A percentile compares a stretch with the other conserved stretches of the same genome.
phyloP scores from a whole-genome alignment of 768 basidiomycete genomes.

The Auriculariales sp. region DNA sequence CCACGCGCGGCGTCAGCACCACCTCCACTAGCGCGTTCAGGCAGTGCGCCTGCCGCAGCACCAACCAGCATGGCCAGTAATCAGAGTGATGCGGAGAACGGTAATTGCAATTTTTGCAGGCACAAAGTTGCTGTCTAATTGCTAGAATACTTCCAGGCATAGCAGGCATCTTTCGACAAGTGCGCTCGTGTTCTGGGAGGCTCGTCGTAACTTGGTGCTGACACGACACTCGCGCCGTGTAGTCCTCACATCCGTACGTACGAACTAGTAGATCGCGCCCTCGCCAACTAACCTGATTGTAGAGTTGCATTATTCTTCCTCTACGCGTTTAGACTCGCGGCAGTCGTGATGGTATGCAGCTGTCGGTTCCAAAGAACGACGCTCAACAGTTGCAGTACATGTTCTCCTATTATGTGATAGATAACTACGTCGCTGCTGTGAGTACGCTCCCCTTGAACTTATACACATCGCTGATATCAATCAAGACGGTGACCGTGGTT shows the following conservation, averaged over 20 bases:
- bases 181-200: conserved; percentile 14
- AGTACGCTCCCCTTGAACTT: conserved; percentile 15
- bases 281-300: conserved; percentile 17
- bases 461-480: background rate
- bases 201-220: background rate
- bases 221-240: background rate
- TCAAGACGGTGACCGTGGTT: conserved; percentile 77
- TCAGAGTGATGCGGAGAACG: conserved; percentile 61
- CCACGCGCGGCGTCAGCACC: conserved; percentile 14
- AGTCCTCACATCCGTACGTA: conserved; percentile 54
- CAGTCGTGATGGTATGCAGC: too few relatives aligned
- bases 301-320: conserved; percentile 65
- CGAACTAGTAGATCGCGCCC: background rate
- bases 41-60: conserved; percentile 37
- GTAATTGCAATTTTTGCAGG: conserved; percentile 22
- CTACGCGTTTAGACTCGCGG: conserved; percentile 75
- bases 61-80: conserved; percentile 34
- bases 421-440: conserved; percentile 88
- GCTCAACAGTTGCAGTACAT: too few relatives aligned
- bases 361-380: too few relatives aligned
- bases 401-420: conserved; percentile 79
- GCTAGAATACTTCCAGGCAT: conserved; percentile 31
- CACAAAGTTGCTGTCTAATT: background rate
- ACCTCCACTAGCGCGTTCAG: conserved; percentile 32
- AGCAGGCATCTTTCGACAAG: conserved; percentile 65